Base-by-base conservation (phyloP, 768 basidiomycete species). In the Boletellus ananiceps region DNA sequence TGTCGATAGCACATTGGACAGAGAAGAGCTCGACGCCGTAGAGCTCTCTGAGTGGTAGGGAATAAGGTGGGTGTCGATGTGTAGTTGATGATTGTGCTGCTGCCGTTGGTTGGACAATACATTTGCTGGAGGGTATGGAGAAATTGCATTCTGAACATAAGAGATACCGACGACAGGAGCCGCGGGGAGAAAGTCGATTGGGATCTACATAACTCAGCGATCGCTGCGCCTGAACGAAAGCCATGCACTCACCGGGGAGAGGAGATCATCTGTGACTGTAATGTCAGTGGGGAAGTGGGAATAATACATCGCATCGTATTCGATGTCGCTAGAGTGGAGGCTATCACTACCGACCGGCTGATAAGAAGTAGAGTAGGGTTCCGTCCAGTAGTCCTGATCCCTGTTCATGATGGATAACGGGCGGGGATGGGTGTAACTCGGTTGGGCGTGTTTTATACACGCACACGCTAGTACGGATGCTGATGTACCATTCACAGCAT, bases 51-150 rank as follows among this genome's bases (percentile, higher is more conserved):
- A 27, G 27, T 15, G 50, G 37, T 9, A 36, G 18, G 35, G 12
- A 21, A 16, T 35, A 34, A 65, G 27, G 37, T 51, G 50, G 3
- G 64, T 67, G 25, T 62, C 1, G 7, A 65, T 52, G 12, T 49
- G 36, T 35, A 65, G 65, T 9, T n/a, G 51, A 12, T 41, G 51
- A 31, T 33, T 50, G 16, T 3, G 16, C 29, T 45, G 59, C 8
- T 47, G 55, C 9, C 49, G 52, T 29, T 51, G 55, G 19, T 19
- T 40, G 19, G 14, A 27, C 21, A 49, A 3, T 12, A 34, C 9
- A 13, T 23, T 49, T 2, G 11, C 49, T 5, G 16, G 29, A 18
- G 46, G 14, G 33, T 23, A 51, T 13, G 12, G 8, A 12, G 23
- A 1, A 12, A 25, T 18, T 4, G 23, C 2, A 9, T 25, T 18